Evolutionary conservation across 768 basidiomycete genomes (phyloP), one percentile per base, ranked within the genome.

Genomic region (Lentinula sp.): DNA sequence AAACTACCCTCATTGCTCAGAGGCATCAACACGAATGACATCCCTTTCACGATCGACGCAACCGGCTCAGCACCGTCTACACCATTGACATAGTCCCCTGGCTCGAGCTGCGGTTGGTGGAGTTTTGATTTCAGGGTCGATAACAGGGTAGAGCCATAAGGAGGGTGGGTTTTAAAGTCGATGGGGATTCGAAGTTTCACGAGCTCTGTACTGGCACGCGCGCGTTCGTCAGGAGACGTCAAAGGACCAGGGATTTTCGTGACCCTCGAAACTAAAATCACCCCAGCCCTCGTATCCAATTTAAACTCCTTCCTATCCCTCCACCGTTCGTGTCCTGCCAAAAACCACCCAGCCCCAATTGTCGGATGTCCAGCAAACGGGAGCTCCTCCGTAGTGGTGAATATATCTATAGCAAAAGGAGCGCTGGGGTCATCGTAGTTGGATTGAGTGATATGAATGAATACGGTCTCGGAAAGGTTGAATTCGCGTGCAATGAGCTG

Each of bases 381-480:
- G 1, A 80, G 66, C 57, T 81, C 78, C 39, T 69, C 67, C 4
- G 64, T 65, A 4, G 73, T 64, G 10, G 74, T 79, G 67, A 79
- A 80, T 53, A 79, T 79, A 49, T 80, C 75, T 61, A 78, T 76
- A 10, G 61, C 65, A 33, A 72, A 65, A 1, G 72, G 68, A 3
- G 63, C 61, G 35, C 61, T n/a, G 0, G 65, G 4, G 10, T 55
- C 62, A 36, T 67, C 66, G 13, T 63, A 60, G 15, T 63, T 62
- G 56, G 10, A 20, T 49, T 33, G 32, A 33, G 20, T 45, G 33
- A 75, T 72, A 62, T 80, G 77, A 1, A 77, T 69, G 65, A 80
- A 80, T 35, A 80, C 77, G 0, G 80, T 81, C 54, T 81, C 80
- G 4, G 79, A 78, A 57, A 79, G 71, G 63, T 82, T 80, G 68